Base-by-base conservation (phyloP, 306 rosid species). In the Cucurbita ficifolia region DNA sequence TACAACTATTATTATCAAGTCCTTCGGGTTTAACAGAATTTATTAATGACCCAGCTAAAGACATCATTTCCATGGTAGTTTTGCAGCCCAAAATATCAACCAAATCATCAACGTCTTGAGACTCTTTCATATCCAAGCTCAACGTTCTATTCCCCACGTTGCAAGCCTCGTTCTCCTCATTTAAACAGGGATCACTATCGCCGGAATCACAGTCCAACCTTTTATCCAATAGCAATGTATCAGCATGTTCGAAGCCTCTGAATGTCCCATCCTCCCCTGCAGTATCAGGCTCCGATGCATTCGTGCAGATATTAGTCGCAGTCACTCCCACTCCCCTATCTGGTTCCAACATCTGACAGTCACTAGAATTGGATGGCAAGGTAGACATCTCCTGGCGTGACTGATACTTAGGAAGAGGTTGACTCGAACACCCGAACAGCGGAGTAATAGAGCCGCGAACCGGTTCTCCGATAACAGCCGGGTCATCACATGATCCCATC, bases 401-500 rank as follows among this genome's bases (percentile, higher is more conserved):
- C 79, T 35, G 87, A 80, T 75, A 85, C 83, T 76, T 83, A 21
- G 86, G 77, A 79, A 76, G 85, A 38, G 82, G 80, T 80, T 78
- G 83, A 73, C 50, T 79, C 17, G 85, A 80, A 53, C 82, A 49
- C 76, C 79, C 87, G 0, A 83, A 81, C 83, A 82, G 85, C 78
- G 70, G 84, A 40, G 76, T 38, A 50, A 55, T 83, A 62, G 83
- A 43, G 74, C 67, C 82, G 40, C 76, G 76, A 4, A 77, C 58
- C 67, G 78, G 80, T 74, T 78, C 92, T 42, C 79, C 94, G 5
- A 75, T 77, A 6, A 79, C 50, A 67, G 78, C 70, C 43, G 87
- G 81, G 65, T 83, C 72, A 76, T 87, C 99, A 80, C 78, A 88
- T 40, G 87, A 85, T 42, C 91, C 93, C 97, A 91, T 89, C 85